Evolutionary conservation across 345 rosid genomes (phyloP), one percentile per base, ranked within the genome.

Genomic region (Syzygium aqueum): DNA sequence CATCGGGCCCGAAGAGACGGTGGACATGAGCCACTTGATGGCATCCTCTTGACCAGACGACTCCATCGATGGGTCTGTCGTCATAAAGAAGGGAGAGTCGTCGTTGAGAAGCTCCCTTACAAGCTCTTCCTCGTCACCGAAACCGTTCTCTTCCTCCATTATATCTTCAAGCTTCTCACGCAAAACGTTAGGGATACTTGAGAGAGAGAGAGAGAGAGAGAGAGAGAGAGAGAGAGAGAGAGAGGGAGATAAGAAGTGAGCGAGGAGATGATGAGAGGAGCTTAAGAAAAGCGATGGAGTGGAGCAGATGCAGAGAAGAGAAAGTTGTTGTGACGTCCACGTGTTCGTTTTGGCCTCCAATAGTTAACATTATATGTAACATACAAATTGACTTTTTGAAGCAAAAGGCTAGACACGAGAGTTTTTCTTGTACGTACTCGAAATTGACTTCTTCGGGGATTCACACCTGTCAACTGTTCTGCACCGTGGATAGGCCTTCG

Each of bases 1-100:
- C 51, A 92, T 92, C 56, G 98, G 97, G 23, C 95, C 93, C 0
- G 96, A 94, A 84, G 93, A 93, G 57, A 92, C 88, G 19, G 85
- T 85, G 61, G 96, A 91, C 37, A 90, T 59, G 85, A 91, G 88
- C 57, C 78, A 86, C 85, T 90, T 91, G 30, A 88, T 57, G 59
- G 89, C 49, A 37, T 85, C 89, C 43, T 94, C 90, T 50, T 85
- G 57, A 43, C 53, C 53, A 11, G 77, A 86, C 84, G 37, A 40
- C 33, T 67, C 23, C 57, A 27, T 51, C 59, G 50, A 87, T 3
- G 57, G 88, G 88, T 16, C 84, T 77, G 50, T 53, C 8, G 85
- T 22, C 77, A 91, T 27, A 85, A 92, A 91, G 90, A 93, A 90
- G 86, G 92, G 95, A 56, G 93, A 91, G 16, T 92, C 94, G 52